Base-by-base conservation (phyloP, 768 basidiomycete species). In the Gloeophyllum trabeum region DNA sequence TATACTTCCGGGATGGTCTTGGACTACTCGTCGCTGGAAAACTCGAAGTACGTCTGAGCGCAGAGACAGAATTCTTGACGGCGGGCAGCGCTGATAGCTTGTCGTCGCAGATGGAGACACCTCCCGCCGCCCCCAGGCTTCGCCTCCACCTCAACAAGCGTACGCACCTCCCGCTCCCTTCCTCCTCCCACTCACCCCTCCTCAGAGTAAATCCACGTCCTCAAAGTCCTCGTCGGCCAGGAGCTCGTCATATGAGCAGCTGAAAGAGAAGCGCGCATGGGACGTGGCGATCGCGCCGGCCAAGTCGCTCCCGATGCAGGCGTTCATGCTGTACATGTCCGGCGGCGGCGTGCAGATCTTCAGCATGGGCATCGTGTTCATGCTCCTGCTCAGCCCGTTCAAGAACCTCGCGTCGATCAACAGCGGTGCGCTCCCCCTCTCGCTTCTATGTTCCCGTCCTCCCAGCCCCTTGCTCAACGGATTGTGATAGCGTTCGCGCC, bases 291-390 rank as follows among this genome's bases (percentile, higher is more conserved):
- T 81, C 39, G 66, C 75, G 3, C 92, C 92, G 1, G 88, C 86
- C 24, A 96, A 97, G 61, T 78, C 80, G 12, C 70, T 97, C 21
- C 92, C 92, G 3, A 96, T 96, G 93, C 91, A 97, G 55, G 90
- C 83, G 4, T 85, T 97, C 65, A 97, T 97, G 93, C 71, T 97
- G 24, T 97, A 97, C 74, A 94, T 97, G 86, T 93, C 91, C 18
- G 93, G 93, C 25, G 82, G 89, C 10, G 89, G 90, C 39, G 84
- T 97, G 12, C 93, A 97, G 61, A 83, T 97, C 34, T 96, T 97
- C 61, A 93, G 90, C 62, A 89, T 97, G 69, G 91, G 93, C 24
- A 93, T 92, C 58, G 84, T 97, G 18, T 82, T 90, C 55, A 92
- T 93, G 88, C 71, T 97, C 10, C 72, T 97, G 44, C 66, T 88